These are phyloP conservation scores for Metschnikowia drakensbergensis DNA, from an alignment of 805 yeast genomes.

Conservation along the genomic window DNA sequence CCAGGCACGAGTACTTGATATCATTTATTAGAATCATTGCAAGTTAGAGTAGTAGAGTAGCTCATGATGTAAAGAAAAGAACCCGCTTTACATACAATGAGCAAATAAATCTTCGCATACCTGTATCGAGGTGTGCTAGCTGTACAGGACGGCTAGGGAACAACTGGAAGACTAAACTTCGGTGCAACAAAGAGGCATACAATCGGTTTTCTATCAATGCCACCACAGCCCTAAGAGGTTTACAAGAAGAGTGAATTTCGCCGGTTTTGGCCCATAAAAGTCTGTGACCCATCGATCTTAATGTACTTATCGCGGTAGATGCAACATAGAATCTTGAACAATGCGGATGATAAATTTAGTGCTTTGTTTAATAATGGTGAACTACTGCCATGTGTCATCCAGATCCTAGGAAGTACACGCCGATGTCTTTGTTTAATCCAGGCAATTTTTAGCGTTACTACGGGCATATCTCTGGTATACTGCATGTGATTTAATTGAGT, in stretches of 20 bases:
- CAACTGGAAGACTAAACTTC: background rate
- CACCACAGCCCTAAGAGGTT: no score
- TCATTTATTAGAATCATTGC: constrained; percentile 75
- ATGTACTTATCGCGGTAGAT: background rate
- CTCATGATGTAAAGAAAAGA: background rate
- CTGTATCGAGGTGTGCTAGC: background rate
- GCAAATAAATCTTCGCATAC: constrained; percentile 4
- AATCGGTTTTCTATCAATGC: no score
- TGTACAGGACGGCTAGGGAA: background rate
- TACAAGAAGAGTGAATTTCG: no score
- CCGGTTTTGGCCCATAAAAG: no score
- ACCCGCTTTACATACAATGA: background rate
- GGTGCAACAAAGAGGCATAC: no score
- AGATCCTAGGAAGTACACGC: background rate
- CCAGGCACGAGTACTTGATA: constrained; percentile 76
- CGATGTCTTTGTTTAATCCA: no score
- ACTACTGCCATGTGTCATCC: background rate
- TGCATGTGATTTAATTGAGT: no score
- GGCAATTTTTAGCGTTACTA: no score
- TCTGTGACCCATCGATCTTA: background rate
- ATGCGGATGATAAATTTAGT: background rate
- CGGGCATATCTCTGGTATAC: no score
- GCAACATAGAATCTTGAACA: background rate
- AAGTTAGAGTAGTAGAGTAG: background rate
- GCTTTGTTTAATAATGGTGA: background rate